Conservation (phyloP, 2,329 filamentous ascomycete species). For the Penicillium sp. region DNA sequence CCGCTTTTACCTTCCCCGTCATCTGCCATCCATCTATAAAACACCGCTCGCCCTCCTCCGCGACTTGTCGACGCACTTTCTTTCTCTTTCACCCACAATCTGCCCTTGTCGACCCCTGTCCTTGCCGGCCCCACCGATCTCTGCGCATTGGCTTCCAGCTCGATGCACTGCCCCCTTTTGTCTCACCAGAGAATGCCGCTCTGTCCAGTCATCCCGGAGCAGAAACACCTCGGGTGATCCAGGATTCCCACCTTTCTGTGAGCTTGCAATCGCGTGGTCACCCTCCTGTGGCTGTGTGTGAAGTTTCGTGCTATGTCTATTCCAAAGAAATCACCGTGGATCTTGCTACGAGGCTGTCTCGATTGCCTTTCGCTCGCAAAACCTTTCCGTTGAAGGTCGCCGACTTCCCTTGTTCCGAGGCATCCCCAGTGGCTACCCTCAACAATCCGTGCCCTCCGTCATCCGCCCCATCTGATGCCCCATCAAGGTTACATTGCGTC, state of each 20-base stretch:
- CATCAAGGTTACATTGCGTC: constrained; percentile 7
- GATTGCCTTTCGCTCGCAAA: neutral
- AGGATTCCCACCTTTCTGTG: neutral
- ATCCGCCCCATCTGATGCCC: constrained; percentile 1
- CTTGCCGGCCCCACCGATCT: constrained; percentile 1
- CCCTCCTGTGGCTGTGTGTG: neutral
- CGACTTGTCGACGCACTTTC: constrained; percentile 24
- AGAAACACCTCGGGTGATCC: neutral
- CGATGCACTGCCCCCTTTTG: constrained; percentile 13
- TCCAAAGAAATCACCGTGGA: neutral
- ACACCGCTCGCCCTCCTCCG: constrained; percentile 19
- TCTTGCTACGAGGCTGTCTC: constrained; percentile 5
- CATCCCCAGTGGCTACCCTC: neutral
- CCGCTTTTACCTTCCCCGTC: constrained; percentile 20
- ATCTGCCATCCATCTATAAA: constrained; percentile 28
- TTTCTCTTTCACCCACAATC: constrained; percentile 5
- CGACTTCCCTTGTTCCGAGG: neutral
- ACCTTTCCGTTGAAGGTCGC: neutral
- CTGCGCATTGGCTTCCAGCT: constrained; percentile 9
- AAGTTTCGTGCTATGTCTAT: neutral
- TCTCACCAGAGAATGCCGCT: constrained; percentile 9
- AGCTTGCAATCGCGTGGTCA: neutral
- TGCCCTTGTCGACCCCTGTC: neutral
- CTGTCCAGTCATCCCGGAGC: neutral
- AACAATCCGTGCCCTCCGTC: constrained; percentile 1